Evolutionary conservation across 2,329 filamentous ascomycete species (phyloP), one percentile per base, ranked within the genome.

Genomic region (Pezicula rhizophila): DNA sequence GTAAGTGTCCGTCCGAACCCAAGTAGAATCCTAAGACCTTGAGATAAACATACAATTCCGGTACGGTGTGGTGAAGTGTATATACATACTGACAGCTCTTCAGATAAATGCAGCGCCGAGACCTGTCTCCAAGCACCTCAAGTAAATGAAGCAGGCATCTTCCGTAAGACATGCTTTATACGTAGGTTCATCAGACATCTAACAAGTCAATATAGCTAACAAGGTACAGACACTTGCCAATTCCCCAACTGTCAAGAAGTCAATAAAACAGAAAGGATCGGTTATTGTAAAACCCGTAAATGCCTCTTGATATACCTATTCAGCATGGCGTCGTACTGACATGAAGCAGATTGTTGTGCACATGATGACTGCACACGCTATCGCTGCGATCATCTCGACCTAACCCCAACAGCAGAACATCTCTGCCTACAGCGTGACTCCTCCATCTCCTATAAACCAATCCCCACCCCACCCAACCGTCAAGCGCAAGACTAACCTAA

Each of bases 151-250:
- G 40, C 40, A 28, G 40, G 40, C 10, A 25, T 42, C 40, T 42
- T 42, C n/a, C 40, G 40, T 8, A 42, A 42, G 40, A 42, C 40
- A 15, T 42, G 40, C 25, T 42, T 42, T 26, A 42, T 42, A 25
- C 40, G 40, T 42, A 15, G 15, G 40, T 15, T 8, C 17, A 40
- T 18, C n/a, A 17, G 8, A 18, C 14, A 2, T 23, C 23, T 1
- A 23, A 23, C 15, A 5, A 12, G 17, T 18, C 23, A 12, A 12
- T 6, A 17, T 3, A 17, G 7, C 40, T 42, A 11, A 42, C 11
- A 26, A 5, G 8, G 3, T 8, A 17, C n/a, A 42, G 40, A 42
- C 25, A 42, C 40, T 14, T 42, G 40, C 25, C 40, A 42, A 14
- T 42, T 42, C n/a, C 40, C 40, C 5, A 42, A 42, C 25, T 42